phyloP scores from a whole-genome alignment of 352 stramenopile species.

The Phytophthora europaea region DNA sequence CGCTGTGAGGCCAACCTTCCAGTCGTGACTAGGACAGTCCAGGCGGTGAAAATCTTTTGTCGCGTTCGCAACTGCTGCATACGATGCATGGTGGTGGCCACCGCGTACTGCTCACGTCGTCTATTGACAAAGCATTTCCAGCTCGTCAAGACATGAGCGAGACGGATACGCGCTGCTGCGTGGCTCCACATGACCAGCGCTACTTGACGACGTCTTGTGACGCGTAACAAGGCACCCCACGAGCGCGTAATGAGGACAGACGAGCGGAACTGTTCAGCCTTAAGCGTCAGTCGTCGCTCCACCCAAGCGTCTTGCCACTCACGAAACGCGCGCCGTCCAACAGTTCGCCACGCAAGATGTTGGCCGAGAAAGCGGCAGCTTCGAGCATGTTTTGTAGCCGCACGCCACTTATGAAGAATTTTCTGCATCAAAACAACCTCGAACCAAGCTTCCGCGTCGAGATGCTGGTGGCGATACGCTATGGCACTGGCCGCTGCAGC shows the following conservation, averaged over 20 bases:
- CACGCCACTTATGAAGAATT: slow-evolving; percentile 20
- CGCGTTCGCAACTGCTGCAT: slow-evolving; percentile 29
- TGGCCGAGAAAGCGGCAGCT: slow-evolving; percentile 15
- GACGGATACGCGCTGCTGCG: slow-evolving; percentile 19
- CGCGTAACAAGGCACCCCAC: slow-evolving; percentile 31
- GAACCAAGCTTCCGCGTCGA: slow-evolving; percentile 38
- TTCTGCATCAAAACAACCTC: slow-evolving; percentile 32
- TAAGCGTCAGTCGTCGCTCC: slow-evolving; percentile 19
- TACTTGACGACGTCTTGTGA: slow-evolving; percentile 41
- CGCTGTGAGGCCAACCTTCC: slow-evolving; percentile 4
- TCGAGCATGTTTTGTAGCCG: slow-evolving; percentile 3
- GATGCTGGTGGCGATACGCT: slow-evolving; percentile 3
- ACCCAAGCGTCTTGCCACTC: slow-evolving; percentile 20
- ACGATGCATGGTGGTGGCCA: slow-evolving; percentile 25
- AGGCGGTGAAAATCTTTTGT: slow-evolving; percentile 25
- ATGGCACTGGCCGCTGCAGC: slow-evolving; percentile 9
- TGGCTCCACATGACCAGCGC: slow-evolving; percentile 37
- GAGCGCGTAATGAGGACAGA: slow-evolving; percentile 15
- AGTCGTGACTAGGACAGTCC: slow-evolving; percentile 8
- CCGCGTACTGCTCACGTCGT: slow-evolving; percentile 18
- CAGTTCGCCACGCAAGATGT: slow-evolving; percentile 15
- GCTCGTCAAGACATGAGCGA: slow-evolving; percentile 5
- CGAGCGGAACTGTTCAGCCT: slow-evolving; percentile 26
- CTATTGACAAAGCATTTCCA: slow-evolving; percentile 17
- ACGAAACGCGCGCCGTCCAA: slow-evolving; percentile 28